Conservation (phyloP, 495 filamentous ascomycete genomes). For the Annulohypoxylon moriforme region DNA sequence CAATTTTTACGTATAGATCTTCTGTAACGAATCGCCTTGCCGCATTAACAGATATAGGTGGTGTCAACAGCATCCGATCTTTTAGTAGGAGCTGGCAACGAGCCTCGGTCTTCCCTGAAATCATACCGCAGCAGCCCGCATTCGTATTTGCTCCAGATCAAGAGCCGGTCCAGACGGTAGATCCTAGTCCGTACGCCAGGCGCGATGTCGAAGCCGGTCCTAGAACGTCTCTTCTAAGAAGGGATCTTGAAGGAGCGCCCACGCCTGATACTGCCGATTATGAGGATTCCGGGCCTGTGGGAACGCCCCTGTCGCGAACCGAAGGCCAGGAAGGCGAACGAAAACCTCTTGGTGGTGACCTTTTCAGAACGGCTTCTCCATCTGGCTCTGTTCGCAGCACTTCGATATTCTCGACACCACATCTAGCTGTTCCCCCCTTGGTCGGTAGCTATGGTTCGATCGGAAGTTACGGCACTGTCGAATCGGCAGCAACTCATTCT, state of each 20-base stretch:
- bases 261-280: constrained; percentile 35
- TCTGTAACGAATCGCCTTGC: constrained; percentile 80
- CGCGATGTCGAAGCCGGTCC: constrained; percentile 52
- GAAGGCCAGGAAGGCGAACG: constrained; percentile 54
- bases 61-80: constrained; percentile 92
- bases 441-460: constrained; percentile 75
- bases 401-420: constrained; percentile 70
- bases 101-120: constrained; percentile 88
- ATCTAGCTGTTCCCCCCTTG: constrained; percentile 69
- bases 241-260: constrained; percentile 52
- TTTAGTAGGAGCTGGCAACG: constrained; percentile 95
- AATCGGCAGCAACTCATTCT: constrained; percentile 72
- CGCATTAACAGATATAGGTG: constrained; percentile 80
- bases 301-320: constrained; percentile 37
- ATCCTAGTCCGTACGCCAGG: constrained; percentile 44
- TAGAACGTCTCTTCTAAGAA: constrained; percentile 54
- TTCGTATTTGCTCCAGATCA: constrained; percentile 69
- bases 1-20: constrained; percentile 58
- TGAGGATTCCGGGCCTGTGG: constrained; percentile 39
- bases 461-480: constrained; percentile 74
- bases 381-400: constrained; percentile 48
- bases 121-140: constrained; percentile 77
- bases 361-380: constrained; percentile 48
- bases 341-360: constrained; percentile 55
- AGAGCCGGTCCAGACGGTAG: constrained; percentile 48